Conservation (phyloP, 176 grass and related monocot species). For the Saccharum spontaneum region DNA sequence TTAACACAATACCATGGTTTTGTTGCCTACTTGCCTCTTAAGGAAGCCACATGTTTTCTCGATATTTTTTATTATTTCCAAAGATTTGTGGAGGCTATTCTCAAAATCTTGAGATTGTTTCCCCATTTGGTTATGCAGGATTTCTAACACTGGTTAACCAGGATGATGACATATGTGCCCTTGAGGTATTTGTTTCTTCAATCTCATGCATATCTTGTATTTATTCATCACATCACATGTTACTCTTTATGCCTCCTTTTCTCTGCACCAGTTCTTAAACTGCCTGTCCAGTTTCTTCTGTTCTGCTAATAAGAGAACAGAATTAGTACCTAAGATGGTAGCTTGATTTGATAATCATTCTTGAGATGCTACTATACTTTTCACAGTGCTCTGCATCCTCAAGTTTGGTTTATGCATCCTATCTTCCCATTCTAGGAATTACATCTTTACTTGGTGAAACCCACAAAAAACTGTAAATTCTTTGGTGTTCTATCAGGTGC, state of each 20-base stretch:
- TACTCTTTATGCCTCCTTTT: not conserved
- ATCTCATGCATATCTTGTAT: not conserved
- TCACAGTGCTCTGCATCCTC: not conserved
- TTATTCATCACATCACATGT: not conserved
- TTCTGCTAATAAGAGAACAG: not conserved
- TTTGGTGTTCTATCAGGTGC: constrained; percentile 45
- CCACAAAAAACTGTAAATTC: not conserved
- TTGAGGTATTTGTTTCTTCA: constrained; percentile 68
- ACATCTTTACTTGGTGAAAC: not conserved
- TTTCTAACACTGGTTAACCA: constrained; percentile 92
- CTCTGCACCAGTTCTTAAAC: not conserved
- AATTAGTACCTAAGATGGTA: not conserved
- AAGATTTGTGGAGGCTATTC: constrained; percentile 1
- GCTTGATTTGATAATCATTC: not conserved
- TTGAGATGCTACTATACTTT: not conserved
- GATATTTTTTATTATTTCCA: not conserved
- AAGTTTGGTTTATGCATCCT: not conserved
- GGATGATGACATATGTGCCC: constrained; percentile 83
- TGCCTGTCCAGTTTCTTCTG: not conserved
- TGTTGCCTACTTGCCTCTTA: not conserved
- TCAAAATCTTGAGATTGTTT: not conserved
- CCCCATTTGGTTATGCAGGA: constrained; percentile 47
- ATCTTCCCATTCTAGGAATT: not conserved
- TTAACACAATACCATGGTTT: not conserved
- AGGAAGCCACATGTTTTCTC: not conserved